Evolutionary conservation across 169 alveolate species (phyloP).

Genomic region (Eimeria falciformis): DNA sequence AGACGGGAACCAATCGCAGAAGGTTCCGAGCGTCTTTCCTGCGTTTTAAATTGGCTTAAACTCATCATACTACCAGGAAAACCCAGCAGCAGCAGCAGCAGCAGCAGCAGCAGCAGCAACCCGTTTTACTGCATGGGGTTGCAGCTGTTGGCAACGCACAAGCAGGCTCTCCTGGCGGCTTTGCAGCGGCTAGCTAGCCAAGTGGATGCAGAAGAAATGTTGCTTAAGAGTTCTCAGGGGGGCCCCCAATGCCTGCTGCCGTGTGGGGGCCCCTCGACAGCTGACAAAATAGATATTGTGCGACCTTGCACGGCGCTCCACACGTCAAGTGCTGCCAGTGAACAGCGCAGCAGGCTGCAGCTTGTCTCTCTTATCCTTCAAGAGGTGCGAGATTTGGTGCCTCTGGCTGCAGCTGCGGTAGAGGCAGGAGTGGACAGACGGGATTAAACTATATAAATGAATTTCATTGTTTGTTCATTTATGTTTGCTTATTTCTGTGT

Average conservation of each 20-base stretch:
- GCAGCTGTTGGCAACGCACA: slow-evolving; percentile 7
- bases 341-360: slow-evolving; percentile 32
- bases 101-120: not conserved
- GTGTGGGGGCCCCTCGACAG: slow-evolving; percentile 33
- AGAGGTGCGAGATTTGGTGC: slow-evolving; percentile 33
- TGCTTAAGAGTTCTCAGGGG: slow-evolving; percentile 2
- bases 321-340: not conserved
- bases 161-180: slow-evolving; percentile 41
- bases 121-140: slow-evolving; percentile 37
- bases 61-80: not conserved
- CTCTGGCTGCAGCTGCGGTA: not conserved
- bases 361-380: slow-evolving; percentile 16
- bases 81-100: slow-evolving; percentile 8
- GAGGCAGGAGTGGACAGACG: not conserved
- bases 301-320: not conserved
- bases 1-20: slow-evolving; percentile 47
- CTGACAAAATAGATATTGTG: slow-evolving; percentile 30
- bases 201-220: slow-evolving; percentile 55
- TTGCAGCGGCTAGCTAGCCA: slow-evolving; percentile 25
- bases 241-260: slow-evolving; percentile 1
- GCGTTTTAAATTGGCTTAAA: slow-evolving; percentile 41
- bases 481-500: not conserved
- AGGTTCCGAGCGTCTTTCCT: slow-evolving; percentile 37
- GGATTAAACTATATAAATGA: not conserved
- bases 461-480: not conserved